These are phyloP conservation scores for Debaryomycetaceae sp. DNA, from an alignment of 1,139 yeast genomes.

Conservation along the genomic window DNA sequence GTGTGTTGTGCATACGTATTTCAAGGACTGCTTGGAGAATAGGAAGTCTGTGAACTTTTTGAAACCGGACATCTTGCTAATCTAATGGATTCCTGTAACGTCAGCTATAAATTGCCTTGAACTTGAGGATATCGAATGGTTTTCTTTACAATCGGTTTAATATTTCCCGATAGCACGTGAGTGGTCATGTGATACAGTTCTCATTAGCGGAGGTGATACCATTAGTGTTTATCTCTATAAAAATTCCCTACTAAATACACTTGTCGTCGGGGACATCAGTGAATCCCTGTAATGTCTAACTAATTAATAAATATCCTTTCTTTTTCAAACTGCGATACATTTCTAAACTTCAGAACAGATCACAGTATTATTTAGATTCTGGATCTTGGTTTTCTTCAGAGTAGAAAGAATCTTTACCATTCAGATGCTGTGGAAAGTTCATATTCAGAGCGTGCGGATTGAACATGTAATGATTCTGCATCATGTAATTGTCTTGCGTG, in stretches of 20 bases:
- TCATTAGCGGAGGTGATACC: neutral
- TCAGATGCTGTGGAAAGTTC: neutral
- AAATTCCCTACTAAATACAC: too few relatives aligned
- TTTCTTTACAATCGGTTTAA: neutral
- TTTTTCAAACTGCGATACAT: too few relatives aligned
- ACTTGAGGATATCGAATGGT: too few relatives aligned
- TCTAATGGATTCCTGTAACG: neutral
- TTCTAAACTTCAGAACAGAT: too few relatives aligned
- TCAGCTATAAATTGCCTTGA: too few relatives aligned
- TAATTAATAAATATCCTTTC: too few relatives aligned
- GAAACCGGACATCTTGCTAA: constrained; percentile 19
- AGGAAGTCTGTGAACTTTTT: constrained; percentile 34
- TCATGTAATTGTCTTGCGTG: too few relatives aligned
- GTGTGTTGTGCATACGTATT: constrained; percentile 47
- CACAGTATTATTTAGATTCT: neutral
- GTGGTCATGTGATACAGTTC: neutral
- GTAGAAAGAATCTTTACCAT: neutral
- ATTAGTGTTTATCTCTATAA: too few relatives aligned
- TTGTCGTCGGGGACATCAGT: too few relatives aligned
- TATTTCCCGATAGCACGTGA: neutral
- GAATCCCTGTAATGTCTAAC: too few relatives aligned
- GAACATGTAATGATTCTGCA: neutral
- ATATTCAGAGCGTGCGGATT: neutral
- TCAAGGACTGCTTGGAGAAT: constrained; percentile 41
- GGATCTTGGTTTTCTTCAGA: neutral